Conservation (phyloP, 192 early-diverging fungal species). For the Oehlia diaphana region DNA sequence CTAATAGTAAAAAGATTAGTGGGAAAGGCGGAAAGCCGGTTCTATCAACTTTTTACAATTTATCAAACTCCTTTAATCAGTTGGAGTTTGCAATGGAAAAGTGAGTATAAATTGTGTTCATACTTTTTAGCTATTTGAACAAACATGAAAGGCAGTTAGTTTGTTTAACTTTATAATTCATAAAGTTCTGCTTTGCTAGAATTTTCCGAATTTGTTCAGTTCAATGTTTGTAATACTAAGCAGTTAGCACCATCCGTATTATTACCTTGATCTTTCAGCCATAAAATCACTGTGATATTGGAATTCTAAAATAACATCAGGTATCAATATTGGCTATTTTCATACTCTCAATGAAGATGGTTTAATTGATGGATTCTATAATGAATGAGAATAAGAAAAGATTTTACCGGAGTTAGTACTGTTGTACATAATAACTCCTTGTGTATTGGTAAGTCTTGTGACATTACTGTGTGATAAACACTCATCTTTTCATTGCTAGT, state of each 20-base stretch:
- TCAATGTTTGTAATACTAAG: neutral
- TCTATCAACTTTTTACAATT: conserved; percentile 8
- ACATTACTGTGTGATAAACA: too few species aligned
- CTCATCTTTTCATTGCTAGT: too few species aligned
- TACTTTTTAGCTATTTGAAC: conserved; percentile 6
- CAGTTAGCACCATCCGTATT: neutral
- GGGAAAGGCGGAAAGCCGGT: neutral
- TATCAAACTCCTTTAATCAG: conserved; percentile 1
- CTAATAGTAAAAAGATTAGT: neutral
- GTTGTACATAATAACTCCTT: neutral
- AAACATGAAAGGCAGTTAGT: neutral
- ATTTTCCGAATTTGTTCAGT: neutral
- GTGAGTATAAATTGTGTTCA: neutral
- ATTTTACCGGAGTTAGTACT: conserved; percentile 5
- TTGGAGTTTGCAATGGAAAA: conserved; percentile 1
- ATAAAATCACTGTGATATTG: neutral
- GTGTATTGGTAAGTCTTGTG: neutral
- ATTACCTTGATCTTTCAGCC: too few species aligned
- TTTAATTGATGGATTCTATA: too few species aligned
- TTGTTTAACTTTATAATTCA: conserved; percentile 1
- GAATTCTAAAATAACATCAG: too few species aligned
- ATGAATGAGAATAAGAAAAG: conserved; percentile 7
- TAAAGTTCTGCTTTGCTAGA: conserved; percentile 3
- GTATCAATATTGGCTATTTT: too few species aligned
- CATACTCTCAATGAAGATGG: too few species aligned